phyloP scores from a whole-genome alignment of 2,329 filamentous ascomycete genomes.

The Exserohilum rostratum region DNA sequence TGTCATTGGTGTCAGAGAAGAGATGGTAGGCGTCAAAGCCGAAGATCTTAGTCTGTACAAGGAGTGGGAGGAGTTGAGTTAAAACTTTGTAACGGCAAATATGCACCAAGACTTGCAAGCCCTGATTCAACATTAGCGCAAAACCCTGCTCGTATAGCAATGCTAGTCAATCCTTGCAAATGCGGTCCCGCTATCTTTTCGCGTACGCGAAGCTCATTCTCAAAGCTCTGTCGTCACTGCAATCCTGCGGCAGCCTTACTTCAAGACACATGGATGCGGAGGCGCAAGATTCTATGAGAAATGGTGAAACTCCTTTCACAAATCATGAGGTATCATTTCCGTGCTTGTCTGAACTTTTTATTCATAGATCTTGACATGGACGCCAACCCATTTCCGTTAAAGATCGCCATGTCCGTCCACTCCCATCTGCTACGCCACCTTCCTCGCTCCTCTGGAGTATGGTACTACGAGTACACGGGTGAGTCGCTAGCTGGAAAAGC shows the following conservation, averaged over 20 bases:
- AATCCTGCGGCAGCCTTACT: neutral
- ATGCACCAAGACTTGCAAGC: neutral
- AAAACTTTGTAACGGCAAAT: neutral
- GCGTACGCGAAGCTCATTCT: neutral
- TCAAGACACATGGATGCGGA: neutral
- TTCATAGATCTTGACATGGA: slow-evolving; percentile 51
- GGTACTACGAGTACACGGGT: slow-evolving; percentile 50
- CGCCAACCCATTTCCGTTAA: slow-evolving; percentile 48
- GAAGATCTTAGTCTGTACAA: slow-evolving; percentile 51
- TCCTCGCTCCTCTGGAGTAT: slow-evolving; percentile 39
- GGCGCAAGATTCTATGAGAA: neutral
- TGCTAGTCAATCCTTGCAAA: neutral
- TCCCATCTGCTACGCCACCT: slow-evolving; percentile 40
- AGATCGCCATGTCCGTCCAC: slow-evolving; percentile 45
- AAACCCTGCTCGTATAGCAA: neutral
- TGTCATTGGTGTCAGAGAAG: slow-evolving; percentile 72
- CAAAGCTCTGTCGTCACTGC: too few relatives aligned
- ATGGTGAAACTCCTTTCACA: slow-evolving; percentile 15
- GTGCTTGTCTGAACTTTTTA: slow-evolving; percentile 48
- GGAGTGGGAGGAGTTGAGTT: slow-evolving; percentile 43
- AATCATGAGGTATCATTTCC: slow-evolving; percentile 22
- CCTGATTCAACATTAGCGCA: slow-evolving; percentile 3
- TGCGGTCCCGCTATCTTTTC: neutral
- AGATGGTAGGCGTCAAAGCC: slow-evolving; percentile 67
- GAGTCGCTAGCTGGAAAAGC: slow-evolving; percentile 47